Base-by-base conservation (phyloP, 2,329 filamentous ascomycete species). In the Anisogramma anomala region DNA sequence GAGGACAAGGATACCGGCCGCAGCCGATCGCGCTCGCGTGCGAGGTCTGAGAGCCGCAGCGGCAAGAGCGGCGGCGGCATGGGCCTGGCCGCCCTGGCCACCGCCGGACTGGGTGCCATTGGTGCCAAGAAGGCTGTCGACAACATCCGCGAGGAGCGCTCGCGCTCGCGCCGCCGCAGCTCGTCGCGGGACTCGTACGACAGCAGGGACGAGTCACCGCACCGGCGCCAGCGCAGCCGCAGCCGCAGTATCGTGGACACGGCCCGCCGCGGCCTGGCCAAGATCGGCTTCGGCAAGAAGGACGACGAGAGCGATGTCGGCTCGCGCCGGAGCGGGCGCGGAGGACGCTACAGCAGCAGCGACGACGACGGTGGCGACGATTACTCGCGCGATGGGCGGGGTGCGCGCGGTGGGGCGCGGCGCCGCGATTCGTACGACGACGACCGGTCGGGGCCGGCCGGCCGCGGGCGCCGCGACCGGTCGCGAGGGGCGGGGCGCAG, bases 1-100 rank as follows among this genome's bases (percentile, higher is more conserved):
- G 76, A 69, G 65, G 79, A 72, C 59, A 64, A 62, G 46, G 60
- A 59, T 33, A 75, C 70, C 0, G 74, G 76, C 13, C 71, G 80
- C 34, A 85, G 82, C 14, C 71, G 80, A 32, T 85, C 82, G 49
- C 77, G 78, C 33, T 85, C 82, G 20, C 73, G 80, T 36, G 84
- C 82, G 3, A 69, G 74, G 15, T 69, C 73, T 43, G 74, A 77
- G 38, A 81, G 79, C 36, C 48, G 50, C 37, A 57, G 61, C 23
- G 58, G 65, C 17, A 61, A 65, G 34, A 60, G n/a, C 5, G 22
- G 63, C 39, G 65, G 68, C 37, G 64, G 60, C 3, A 62, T 58
- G 31, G 72, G 74, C 23, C 67, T 79, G n/a, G 77, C 76, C 17
- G 76, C 74, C 19, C 64, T 80, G 32, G 75, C 76, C 10, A 77